These are phyloP conservation scores for Vanrija sp. DNA, from an alignment of 1,284 basidiomycete species.

Conservation along the genomic window DNA sequence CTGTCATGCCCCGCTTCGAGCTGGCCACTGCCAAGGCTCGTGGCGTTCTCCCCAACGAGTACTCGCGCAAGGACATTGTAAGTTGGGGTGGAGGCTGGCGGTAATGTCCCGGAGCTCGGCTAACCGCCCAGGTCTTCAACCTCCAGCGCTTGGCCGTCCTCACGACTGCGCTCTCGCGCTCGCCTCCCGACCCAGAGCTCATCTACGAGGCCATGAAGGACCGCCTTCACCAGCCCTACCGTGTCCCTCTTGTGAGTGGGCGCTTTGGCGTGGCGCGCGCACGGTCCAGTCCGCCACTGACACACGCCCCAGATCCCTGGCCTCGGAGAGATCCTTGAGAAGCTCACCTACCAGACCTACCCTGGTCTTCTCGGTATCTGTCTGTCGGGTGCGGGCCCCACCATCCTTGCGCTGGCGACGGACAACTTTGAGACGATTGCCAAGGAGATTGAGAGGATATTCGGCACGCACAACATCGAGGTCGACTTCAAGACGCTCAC, in stretches of 20 bases:
- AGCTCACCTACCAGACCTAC: constrained; percentile 81
- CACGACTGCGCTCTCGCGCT: constrained; percentile 85
- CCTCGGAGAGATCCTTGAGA: constrained; percentile 80
- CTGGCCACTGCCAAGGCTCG: constrained; percentile 93
- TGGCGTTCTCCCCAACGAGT: constrained; percentile 75
- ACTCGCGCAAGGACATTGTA: constrained; percentile 88
- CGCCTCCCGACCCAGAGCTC: constrained; percentile 85
- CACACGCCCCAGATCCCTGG: constrained; percentile 73
- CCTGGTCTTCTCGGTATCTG: constrained; percentile 95
- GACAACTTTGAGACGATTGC: constrained; percentile 76
- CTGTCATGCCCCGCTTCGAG: constrained; percentile 94
- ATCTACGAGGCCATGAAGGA: constrained; percentile 99
- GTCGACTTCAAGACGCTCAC: constrained; percentile 56
- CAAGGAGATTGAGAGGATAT: constrained; percentile 70
- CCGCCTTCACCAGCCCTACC: constrained; percentile 93
- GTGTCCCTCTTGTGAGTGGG: constrained; percentile 63
- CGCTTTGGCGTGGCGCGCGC: not conserved
- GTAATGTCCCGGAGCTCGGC: not conserved
- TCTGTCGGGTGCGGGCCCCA: constrained; percentile 95
- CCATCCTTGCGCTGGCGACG: constrained; percentile 94
- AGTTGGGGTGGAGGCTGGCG: constrained; percentile 41
- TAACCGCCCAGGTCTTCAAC: constrained; percentile 77
- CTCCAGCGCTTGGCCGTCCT: constrained; percentile 95
- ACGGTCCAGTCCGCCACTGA: constrained; percentile 2
- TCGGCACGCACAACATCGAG: constrained; percentile 65